phyloP scores from a whole-genome alignment of 495 filamentous ascomycete species.

The Tuber melanosporum region DNA sequence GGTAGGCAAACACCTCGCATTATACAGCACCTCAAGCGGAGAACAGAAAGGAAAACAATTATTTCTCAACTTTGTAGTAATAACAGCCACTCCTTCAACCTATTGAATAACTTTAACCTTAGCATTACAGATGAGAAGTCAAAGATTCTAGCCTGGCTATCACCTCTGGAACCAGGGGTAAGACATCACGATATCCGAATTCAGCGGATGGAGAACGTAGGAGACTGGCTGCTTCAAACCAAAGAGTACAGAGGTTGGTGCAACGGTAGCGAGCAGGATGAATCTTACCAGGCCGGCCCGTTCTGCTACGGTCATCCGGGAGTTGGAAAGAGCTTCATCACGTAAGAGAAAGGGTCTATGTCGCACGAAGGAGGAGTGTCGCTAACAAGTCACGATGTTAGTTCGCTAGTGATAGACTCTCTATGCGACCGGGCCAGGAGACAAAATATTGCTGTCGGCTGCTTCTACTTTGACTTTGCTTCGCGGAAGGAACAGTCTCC shows the following conservation, averaged over 20 bases:
- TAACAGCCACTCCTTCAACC: background rate
- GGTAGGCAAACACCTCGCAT: background rate
- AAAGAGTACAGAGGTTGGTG: background rate
- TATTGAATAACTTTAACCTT: background rate
- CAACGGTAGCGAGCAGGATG: background rate
- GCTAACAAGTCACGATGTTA: background rate
- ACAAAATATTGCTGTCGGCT: background rate
- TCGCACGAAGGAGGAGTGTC: background rate
- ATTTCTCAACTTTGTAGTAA: background rate
- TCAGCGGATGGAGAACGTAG: background rate
- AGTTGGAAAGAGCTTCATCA: too few relatives aligned
- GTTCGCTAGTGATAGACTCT: background rate
- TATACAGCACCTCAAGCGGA: background rate
- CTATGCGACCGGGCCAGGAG: background rate
- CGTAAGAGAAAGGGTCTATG: background rate
- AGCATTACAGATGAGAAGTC: background rate
- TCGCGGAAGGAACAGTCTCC: background rate
- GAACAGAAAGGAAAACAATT: background rate
- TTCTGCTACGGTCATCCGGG: background rate
- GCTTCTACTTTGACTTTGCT: background rate
- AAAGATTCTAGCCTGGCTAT: background rate
- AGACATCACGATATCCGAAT: background rate
- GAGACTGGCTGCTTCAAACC: background rate
- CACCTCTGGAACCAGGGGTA: background rate
- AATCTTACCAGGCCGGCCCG: background rate